Base-by-base conservation (phyloP, 2,329 filamentous ascomycete species). In the Fusarium papillatum region DNA sequence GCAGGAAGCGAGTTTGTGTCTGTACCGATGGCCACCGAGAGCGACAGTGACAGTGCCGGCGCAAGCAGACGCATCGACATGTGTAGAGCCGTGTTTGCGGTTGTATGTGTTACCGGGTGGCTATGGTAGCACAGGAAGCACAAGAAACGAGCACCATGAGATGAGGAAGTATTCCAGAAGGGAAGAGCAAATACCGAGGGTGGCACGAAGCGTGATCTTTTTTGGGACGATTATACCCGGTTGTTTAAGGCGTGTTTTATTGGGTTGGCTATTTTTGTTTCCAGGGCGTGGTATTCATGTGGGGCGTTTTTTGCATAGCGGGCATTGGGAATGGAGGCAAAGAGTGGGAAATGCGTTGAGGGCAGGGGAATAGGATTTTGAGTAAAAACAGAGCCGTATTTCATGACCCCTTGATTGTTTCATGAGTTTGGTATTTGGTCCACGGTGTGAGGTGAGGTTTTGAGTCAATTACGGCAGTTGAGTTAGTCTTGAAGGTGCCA, bases 21-120 rank as follows among this genome's bases (percentile, higher is more conserved):
- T 5, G 55, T 77, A 26, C 76, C 78, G 3, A 31, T 73, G 38
- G 68, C 75, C 16, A 77, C 78, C 4, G 68, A 67, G 19, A 62
- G 50, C 11, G 66, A 77, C 19, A 68, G 31, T n/a, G 66, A 77
- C 31, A 68, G 26, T n/a, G 41, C 63, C 19, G 68, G 75, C 7
- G 59, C 14, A 8, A 53, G 22, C 29, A 13, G 67, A 14, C 10
- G 10, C 5, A 43, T 43, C 39, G 38, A 60, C 8, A 22, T 34
- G 9, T 64, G 24, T 24, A 61, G 29, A 19, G 39, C 31, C 16
- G 48, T 69, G 29, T 29, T 78, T n/a, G 48, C 69, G 26, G 53
- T 48, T 26, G 26, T 65, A 22, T 64, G 65, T 19, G 71, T 75
- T 16, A 55, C 38, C 22, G 39, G 48, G 2, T 66, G 68, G 68